These are phyloP conservation scores for Blastobotrys terrestris DNA, from an alignment of 805 yeast species.

Conservation along the genomic window DNA sequence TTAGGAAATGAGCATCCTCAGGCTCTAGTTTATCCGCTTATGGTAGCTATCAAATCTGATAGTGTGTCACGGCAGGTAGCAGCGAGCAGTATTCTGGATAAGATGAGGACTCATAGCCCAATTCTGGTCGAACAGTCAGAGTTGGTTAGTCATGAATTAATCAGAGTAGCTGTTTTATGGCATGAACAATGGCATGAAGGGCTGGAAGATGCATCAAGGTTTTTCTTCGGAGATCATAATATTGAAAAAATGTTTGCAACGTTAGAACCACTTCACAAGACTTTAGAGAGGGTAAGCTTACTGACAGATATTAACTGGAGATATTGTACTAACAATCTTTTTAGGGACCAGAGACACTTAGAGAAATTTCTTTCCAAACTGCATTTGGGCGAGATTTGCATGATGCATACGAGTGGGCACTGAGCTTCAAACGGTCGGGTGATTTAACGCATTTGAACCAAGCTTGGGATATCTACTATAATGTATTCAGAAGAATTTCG, in stretches of 20 bases:
- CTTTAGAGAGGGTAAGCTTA: conserved; percentile 48
- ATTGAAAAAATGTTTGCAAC: conserved; percentile 92
- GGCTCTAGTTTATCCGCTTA: conserved; percentile 89
- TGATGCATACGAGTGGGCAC: conserved; percentile 91
- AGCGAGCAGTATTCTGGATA: conserved; percentile 84
- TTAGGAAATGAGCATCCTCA: conserved; percentile 96
- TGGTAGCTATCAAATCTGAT: conserved; percentile 93
- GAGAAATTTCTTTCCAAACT: conserved; percentile 88
- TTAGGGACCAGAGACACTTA: conserved; percentile 74
- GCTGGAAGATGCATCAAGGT: conserved; percentile 89
- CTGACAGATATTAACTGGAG: conserved; percentile 5
- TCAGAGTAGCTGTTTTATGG: conserved; percentile 94
- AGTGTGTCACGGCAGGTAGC: conserved; percentile 85
- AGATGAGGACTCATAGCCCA: conserved; percentile 85
- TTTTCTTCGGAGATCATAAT: conserved; percentile 90
- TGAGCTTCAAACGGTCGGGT: conserved; percentile 74
- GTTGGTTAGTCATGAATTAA: conserved; percentile 85
- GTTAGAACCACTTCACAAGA: conserved; percentile 79
- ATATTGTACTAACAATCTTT: too few species aligned
- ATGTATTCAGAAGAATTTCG: conserved; percentile 85
- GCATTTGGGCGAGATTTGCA: conserved; percentile 89
- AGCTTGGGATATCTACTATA: conserved; percentile 96
- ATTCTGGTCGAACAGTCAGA: conserved; percentile 86
- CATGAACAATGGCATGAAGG: conserved; percentile 98
- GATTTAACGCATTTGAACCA: conserved; percentile 87